phyloP scores from a whole-genome alignment of 2,329 filamentous ascomycete species.

The Aspergillus clavatus region DNA sequence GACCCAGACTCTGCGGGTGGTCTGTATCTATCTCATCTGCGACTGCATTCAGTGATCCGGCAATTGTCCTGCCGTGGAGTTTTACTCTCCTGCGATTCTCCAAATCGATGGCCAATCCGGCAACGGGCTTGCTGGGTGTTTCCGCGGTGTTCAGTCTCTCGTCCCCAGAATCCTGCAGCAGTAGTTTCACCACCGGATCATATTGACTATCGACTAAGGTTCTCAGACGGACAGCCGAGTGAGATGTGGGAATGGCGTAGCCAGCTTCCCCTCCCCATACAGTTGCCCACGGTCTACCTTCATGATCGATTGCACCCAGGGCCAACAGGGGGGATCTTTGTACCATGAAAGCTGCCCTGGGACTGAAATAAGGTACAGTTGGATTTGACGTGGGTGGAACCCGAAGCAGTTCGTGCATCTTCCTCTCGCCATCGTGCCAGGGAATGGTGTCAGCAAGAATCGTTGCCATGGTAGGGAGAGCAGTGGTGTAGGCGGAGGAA shows the following conservation, averaged over 20 bases:
- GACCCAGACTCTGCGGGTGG: neutral
- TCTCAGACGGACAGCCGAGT: constrained; percentile 60
- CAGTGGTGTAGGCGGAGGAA: no score
- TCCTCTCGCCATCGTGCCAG: constrained; percentile 64
- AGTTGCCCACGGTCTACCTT: constrained; percentile 68
- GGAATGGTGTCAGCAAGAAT: constrained; percentile 18
- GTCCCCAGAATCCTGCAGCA: constrained; percentile 50
- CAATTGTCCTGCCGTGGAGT: constrained; percentile 64
- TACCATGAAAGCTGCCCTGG: constrained; percentile 57
- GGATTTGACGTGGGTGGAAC: constrained; percentile 61
- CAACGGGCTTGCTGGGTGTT: constrained; percentile 48
- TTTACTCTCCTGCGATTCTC: constrained; percentile 68
- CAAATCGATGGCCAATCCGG: constrained; percentile 60
- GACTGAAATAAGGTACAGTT: constrained; percentile 59
- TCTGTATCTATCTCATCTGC: constrained; percentile 15
- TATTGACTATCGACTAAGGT: constrained; percentile 55
- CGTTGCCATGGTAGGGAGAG: constrained; percentile 16
- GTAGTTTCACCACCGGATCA: constrained; percentile 65
- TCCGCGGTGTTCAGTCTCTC: constrained; percentile 34
- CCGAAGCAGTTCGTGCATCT: constrained; percentile 59
- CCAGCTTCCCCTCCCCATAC: constrained; percentile 70
- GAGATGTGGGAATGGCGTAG: constrained; percentile 60
- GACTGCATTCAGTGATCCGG: constrained; percentile 49
- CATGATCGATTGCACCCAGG: constrained; percentile 64
- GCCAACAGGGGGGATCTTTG: constrained; percentile 63